A percentile compares a stretch with the other conserved stretches of the same genome.
Evolutionary conservation across 192 early-diverging fungal genomes (phyloP).

Genomic region (Kappamyces sp.): DNA sequence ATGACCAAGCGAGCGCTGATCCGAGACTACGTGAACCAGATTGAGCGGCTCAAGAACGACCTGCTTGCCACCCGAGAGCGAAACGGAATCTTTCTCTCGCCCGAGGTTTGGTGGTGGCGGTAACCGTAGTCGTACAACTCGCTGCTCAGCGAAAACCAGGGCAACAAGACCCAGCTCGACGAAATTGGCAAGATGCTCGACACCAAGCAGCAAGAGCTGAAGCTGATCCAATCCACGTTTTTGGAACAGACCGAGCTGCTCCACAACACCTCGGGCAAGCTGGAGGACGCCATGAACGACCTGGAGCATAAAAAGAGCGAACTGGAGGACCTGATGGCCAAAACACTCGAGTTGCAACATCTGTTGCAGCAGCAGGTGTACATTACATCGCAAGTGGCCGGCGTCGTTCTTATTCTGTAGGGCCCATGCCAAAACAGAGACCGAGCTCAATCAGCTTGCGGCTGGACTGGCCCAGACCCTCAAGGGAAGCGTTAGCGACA

Average conservation of each 20-base stretch:
- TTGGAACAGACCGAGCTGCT: slow-evolving; percentile 30
- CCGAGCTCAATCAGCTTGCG: slow-evolving; percentile 29
- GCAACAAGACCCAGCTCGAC: slow-evolving; percentile 38
- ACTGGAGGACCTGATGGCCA: slow-evolving; percentile 17
- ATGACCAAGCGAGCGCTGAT: slow-evolving; percentile 81
- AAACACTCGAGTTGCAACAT: slow-evolving; percentile 19
- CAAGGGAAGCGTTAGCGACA: slow-evolving; percentile 31
- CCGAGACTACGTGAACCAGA: slow-evolving; percentile 70
- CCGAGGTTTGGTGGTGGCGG: slow-evolving; percentile 24
- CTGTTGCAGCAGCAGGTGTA: slow-evolving; percentile 29
- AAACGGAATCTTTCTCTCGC: slow-evolving; percentile 73
- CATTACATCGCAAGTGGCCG: slow-evolving; percentile 19
- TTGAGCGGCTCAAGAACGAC: slow-evolving; percentile 74
- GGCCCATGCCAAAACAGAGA: slow-evolving; percentile 36
- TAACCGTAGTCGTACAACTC: slow-evolving; percentile 51
- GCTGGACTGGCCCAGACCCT: slow-evolving; percentile 31
- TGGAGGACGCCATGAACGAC: slow-evolving; percentile 26
- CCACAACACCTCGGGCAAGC: slow-evolving; percentile 20
- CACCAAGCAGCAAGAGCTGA: slow-evolving; percentile 29
- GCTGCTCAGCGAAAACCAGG: slow-evolving; percentile 44
- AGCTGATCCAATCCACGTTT: slow-evolving; percentile 28
- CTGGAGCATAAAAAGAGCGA: slow-evolving; percentile 23
- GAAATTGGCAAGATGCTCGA: slow-evolving; percentile 33
- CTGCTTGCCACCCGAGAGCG: slow-evolving; percentile 75
- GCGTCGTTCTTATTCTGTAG: slow-evolving; percentile 18